Conservation (phyloP, 2,329 filamentous ascomycete species). For the Xylaria sp. region DNA sequence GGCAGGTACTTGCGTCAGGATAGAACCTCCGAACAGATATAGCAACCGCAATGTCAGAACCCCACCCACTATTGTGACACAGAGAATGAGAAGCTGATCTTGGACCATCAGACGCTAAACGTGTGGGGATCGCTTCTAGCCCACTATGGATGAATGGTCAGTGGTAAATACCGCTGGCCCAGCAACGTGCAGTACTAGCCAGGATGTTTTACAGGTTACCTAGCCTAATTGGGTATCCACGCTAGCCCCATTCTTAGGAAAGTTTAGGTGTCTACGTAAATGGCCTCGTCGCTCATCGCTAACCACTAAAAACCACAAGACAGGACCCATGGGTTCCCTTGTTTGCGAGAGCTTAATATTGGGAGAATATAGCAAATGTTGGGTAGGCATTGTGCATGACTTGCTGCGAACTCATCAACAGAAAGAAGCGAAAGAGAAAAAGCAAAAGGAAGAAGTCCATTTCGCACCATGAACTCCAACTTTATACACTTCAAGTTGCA, state of each 20-base stretch:
- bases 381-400: constrained; percentile 5
- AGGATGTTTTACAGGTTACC: not conserved
- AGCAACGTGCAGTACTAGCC: constrained; percentile 9
- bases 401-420: constrained; percentile 5
- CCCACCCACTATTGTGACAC: not conserved
- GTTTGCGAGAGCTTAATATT: constrained; percentile 2
- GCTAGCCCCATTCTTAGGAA: not conserved
- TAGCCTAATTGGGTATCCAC: not conserved
- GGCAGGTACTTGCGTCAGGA: too few species aligned
- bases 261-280: not conserved
- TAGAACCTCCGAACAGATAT: too few species aligned
- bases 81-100: not conserved
- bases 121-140: constrained; percentile 2
- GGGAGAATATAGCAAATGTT: constrained; percentile 1
- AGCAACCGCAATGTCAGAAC: not conserved
- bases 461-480: constrained; percentile 24
- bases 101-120: not conserved
- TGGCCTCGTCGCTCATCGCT: not conserved
- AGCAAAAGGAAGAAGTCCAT: not conserved
- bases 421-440: not conserved
- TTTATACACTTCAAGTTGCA: not conserved
- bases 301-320: not conserved
- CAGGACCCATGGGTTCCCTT: constrained; percentile 6
- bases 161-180: constrained; percentile 21
- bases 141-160: constrained; percentile 11